Conservation (phyloP, 148 eudicot genomes). For the Linanthus parryae region DNA sequence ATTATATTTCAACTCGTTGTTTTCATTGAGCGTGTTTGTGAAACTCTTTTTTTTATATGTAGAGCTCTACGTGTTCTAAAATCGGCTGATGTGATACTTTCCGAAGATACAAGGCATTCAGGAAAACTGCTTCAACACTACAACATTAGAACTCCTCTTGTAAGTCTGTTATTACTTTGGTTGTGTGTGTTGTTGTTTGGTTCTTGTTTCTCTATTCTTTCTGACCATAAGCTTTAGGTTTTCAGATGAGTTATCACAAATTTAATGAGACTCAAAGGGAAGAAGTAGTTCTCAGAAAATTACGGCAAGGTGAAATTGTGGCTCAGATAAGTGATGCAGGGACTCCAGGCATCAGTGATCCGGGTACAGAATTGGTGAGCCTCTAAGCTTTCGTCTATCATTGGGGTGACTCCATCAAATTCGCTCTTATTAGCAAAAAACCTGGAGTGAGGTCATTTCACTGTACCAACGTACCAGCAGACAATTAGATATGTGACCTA, state of each 20-base stretch:
- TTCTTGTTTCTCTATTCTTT: constrained; percentile 2
- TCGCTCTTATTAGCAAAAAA: too few relatives aligned
- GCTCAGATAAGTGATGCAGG: constrained; percentile 87
- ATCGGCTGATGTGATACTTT: constrained; percentile 83
- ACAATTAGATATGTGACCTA: background rate
- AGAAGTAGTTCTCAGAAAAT: constrained; percentile 46
- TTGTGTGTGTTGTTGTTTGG: background rate
- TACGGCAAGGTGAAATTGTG: constrained; percentile 67
- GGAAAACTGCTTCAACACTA: constrained; percentile 80
- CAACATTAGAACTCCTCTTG: constrained; percentile 75
- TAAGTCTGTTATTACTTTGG: constrained; percentile 26
- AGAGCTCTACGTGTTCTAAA: constrained; percentile 80
- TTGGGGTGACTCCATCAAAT: too few relatives aligned
- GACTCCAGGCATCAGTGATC: constrained; percentile 90
- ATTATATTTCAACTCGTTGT: background rate
- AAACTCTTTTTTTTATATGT: constrained; percentile 12
- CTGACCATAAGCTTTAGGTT: constrained; percentile 30
- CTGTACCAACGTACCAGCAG: background rate
- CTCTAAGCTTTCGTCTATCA: background rate
- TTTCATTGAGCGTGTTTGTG: background rate
- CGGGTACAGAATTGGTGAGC: constrained; percentile 75
- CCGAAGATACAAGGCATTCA: constrained; percentile 88
- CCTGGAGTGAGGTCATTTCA: too few relatives aligned
- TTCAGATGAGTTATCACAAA: constrained; percentile 93
- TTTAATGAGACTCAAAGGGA: constrained; percentile 81